Evolutionary conservation across 2,329 filamentous ascomycete genomes (phyloP), one percentile per base, ranked within the genome.

Genomic region (Cryphonectria japonica): DNA sequence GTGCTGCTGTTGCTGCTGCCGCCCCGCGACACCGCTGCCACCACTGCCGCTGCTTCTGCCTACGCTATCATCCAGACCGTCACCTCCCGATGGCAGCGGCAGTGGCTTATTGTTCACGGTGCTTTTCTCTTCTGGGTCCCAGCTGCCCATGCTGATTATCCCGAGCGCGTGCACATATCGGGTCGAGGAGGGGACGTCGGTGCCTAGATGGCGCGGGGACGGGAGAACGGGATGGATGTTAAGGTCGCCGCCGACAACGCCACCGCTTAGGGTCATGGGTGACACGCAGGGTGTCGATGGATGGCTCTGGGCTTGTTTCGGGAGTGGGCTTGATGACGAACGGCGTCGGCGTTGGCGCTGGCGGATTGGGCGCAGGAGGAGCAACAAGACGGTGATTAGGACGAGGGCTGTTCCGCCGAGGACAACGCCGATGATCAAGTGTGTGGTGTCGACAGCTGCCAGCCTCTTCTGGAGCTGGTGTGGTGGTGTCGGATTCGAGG

Each of bases 371-470:
- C 11, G 11, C 46, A 66, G 66, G 52, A 70, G 26, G 22, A 66
- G 11, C 22, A 67, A 8, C 11, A 65, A 41, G 19, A 61, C n/a
- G 29, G 32, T 52, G 39, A 62, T n/a, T 16, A 72, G 7, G 29
- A 72, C 22, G 41, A 70, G 54, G 43, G 65, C 52, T 22, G 54
- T 19, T 7, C 71, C 71, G 34, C 68, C 68, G 22, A 72, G 43
- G 26, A 66, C 66, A 41, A 37, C 67, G 14, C 71, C 71, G 29
- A 72, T 68, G 34, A 72, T 66, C 16, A 70, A 66, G 22, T 54
- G 68, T 8, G 43, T 66, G 32, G 46, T 37, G 16, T 59, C 29
- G 19, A 6, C 43, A 13, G 59, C 13, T 8, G 41, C 9, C 19
- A 39, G 37, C 11, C 14, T 57, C 50, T 7, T 66, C 2, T 19